phyloP scores from a whole-genome alignment of 1,284 basidiomycete species.

The Tetrapyrgos nigripes region DNA sequence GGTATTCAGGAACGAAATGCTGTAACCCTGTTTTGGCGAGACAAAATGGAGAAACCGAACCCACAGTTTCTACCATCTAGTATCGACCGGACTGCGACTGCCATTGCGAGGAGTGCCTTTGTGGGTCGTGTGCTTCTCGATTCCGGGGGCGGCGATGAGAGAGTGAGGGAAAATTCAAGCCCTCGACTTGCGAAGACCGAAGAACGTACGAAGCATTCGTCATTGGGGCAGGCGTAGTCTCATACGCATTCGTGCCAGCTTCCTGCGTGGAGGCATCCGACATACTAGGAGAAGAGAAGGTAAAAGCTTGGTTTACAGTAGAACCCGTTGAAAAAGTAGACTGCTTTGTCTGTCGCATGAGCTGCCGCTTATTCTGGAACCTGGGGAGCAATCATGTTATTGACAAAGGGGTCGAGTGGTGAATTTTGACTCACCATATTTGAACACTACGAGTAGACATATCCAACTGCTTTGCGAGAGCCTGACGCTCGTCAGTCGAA shows the following conservation, averaged over 20 bases:
- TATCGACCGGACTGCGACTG: no score
- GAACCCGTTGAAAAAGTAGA: slow-evolving; percentile 56
- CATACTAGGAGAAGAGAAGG: slow-evolving; percentile 45
- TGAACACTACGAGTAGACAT: slow-evolving; percentile 87
- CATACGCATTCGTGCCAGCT: slow-evolving; percentile 44
- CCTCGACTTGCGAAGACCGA: slow-evolving; percentile 47
- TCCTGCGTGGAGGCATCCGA: slow-evolving; percentile 43
- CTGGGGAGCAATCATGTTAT: slow-evolving; percentile 42
- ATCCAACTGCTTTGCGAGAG: slow-evolving; percentile 75
- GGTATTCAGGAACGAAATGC: slow-evolving; percentile 10
- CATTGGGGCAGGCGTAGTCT: slow-evolving; percentile 36
- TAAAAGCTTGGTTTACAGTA: slow-evolving; percentile 57
- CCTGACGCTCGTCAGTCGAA: slow-evolving; percentile 82
- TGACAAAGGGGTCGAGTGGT: slow-evolving; percentile 20
- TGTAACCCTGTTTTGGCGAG: not conserved
- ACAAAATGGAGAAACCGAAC: not conserved
- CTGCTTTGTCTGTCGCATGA: slow-evolving; percentile 77
- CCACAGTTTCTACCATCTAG: no score
- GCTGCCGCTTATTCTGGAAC: slow-evolving; percentile 88
- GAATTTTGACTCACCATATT: slow-evolving; percentile 80
- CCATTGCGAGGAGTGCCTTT: slow-evolving; percentile 52
- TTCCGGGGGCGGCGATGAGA: slow-evolving; percentile 37
- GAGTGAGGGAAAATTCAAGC: slow-evolving; percentile 30
- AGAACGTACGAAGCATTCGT: slow-evolving; percentile 45
- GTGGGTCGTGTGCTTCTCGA: slow-evolving; percentile 30